phyloP scores from a whole-genome alignment of 139 green algal genomes.

The Bryopsis sp. region DNA sequence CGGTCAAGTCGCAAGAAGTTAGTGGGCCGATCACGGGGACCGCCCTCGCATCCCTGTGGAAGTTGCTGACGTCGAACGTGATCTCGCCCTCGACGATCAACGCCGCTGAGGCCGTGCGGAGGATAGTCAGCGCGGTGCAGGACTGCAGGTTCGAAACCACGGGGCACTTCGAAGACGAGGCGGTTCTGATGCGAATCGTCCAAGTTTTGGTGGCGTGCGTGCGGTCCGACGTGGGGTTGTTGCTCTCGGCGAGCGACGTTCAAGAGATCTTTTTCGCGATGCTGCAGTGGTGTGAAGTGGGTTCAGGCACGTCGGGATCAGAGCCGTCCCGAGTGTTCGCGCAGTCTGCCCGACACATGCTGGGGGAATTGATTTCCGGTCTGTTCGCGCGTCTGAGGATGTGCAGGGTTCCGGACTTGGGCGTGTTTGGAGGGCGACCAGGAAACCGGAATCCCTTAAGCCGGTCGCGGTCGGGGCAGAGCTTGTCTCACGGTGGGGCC shows the following conservation, averaged over 20 bases:
- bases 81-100: conserved; percentile 26
- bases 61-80: conserved; percentile 62
- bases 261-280: conserved; percentile 12
- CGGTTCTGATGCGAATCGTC: conserved; percentile 90
- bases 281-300: conserved; percentile 10
- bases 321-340: conserved; percentile 34
- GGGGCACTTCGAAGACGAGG: conserved; percentile 78
- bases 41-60: conserved; percentile 69
- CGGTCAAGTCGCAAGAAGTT: conserved; percentile 80
- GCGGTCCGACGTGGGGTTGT: conserved; percentile 33
- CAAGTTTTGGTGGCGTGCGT: conserved; percentile 56
- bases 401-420: neutral
- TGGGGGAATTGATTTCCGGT: conserved; percentile 45
- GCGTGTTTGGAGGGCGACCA: neutral
- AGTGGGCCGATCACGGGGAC: conserved; percentile 80
- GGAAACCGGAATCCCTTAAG: neutral
- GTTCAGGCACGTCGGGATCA: neutral
- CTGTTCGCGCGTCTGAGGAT: conserved; percentile 43
- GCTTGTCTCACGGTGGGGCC: too few relatives aligned
- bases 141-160: conserved; percentile 91
- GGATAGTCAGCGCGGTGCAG: conserved; percentile 81
- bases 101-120: conserved; percentile 59
- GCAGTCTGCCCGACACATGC: conserved; percentile 43
- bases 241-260: conserved; percentile 31
- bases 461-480: neutral